Evolutionary conservation across 2,329 filamentous ascomycete genomes (phyloP).

Genomic region (Leptodontidium sp.): DNA sequence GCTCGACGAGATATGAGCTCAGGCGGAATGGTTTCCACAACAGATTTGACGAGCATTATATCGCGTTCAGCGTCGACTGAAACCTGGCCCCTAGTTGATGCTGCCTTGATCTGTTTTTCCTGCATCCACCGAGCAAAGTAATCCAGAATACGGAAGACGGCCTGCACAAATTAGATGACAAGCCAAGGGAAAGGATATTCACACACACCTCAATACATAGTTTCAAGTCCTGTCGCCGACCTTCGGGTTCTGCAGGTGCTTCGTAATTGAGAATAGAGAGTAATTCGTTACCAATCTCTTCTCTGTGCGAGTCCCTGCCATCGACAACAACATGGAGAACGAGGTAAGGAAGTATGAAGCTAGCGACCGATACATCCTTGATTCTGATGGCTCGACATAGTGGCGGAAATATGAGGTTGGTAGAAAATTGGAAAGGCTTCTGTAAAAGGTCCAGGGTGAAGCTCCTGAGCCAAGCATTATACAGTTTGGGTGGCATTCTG

Average conservation of each 20-base stretch:
- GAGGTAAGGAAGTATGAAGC: constrained; percentile 88
- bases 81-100: constrained; percentile 40
- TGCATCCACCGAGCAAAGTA: constrained; percentile 93
- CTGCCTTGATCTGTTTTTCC: constrained; percentile 55
- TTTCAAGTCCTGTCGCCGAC: constrained; percentile 78
- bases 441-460: constrained; percentile 85
- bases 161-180: constrained; percentile 58
- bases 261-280: constrained; percentile 73
- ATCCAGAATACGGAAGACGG: constrained; percentile 88
- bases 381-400: constrained; percentile 83
- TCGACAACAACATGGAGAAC: constrained; percentile 84
- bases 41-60: constrained; percentile 71
- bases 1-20: constrained; percentile 82
- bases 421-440: constrained; percentile 75
- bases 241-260: constrained; percentile 59
- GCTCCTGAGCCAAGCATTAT: constrained; percentile 81
- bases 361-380: constrained; percentile 85
- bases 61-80: constrained; percentile 53
- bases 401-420: constrained; percentile 80
- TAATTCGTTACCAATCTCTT: constrained; percentile 76
- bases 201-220: constrained; percentile 80
- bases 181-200: not conserved
- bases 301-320: constrained; percentile 67
- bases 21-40: constrained; percentile 74
- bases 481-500: constrained; percentile 66